Conservation (phyloP, 148 eudicot species). For the Fagopyrum homotropicum region DNA sequence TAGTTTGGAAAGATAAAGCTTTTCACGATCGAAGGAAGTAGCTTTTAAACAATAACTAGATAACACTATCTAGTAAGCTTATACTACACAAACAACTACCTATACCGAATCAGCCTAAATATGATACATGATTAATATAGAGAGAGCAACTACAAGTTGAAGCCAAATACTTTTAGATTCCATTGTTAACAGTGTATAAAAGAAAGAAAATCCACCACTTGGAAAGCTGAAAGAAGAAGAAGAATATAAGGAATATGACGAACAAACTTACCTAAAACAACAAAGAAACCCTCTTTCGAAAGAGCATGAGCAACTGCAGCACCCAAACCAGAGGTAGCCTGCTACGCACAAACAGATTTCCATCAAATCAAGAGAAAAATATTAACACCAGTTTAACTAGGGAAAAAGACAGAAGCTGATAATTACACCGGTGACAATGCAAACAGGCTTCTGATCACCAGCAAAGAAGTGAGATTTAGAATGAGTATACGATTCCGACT, state of each 20-base stretch:
- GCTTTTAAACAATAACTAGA: no score
- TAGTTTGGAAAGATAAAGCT: no score
- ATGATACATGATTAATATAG: background rate
- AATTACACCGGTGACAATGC: constrained; percentile 76
- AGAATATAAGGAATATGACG: background rate
- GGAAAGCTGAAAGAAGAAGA: background rate
- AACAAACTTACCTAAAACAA: constrained; percentile 50
- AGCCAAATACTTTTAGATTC: background rate
- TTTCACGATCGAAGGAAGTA: no score
- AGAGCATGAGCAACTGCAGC: constrained; percentile 74
- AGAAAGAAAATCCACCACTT: background rate
- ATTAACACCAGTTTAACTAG: background rate
- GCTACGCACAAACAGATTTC: constrained; percentile 16
- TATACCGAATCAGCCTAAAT: no score
- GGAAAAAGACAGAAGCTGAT: background rate
- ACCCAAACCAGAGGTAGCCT: constrained; percentile 94
- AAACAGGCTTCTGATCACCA: constrained; percentile 34
- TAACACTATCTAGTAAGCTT: no score
- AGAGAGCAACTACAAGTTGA: background rate
- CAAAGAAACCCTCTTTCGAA: constrained; percentile 62
- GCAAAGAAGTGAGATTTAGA: constrained; percentile 16
- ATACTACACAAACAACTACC: background rate
- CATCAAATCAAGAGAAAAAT: constrained; percentile 5
- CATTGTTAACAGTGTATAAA: background rate
- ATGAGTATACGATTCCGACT: constrained; percentile 18